These are phyloP conservation scores for Hibiscus syriacus DNA, from an alignment of 345 rosid genomes.

Conservation along the genomic window DNA sequence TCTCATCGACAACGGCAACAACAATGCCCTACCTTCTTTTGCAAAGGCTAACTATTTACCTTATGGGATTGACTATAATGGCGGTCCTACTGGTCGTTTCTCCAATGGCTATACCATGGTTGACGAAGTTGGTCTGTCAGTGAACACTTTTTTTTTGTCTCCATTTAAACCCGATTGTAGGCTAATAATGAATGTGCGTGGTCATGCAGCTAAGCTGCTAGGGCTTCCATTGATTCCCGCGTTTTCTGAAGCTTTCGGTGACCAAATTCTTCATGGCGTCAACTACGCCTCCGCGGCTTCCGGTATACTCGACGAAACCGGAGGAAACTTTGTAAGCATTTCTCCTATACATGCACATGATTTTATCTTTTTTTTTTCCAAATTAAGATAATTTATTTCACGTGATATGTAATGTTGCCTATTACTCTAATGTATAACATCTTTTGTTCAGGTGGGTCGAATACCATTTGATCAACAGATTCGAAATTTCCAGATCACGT, in stretches of 20 bases:
- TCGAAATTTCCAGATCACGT: conserved; percentile 64
- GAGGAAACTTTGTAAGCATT: conserved; percentile 76
- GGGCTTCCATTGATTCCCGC: conserved; percentile 90
- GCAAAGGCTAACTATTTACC: conserved; percentile 95
- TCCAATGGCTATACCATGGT: conserved; percentile 95
- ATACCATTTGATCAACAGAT: conserved; percentile 83
- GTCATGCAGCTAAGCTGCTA: conserved; percentile 53
- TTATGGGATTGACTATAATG: conserved; percentile 89
- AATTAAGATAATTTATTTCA: too few species aligned
- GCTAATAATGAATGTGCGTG: neutral
- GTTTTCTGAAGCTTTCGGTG: conserved; percentile 64
- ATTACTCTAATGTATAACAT: too few species aligned
- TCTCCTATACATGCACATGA: neutral
- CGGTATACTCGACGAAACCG: conserved; percentile 83
- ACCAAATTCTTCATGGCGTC: conserved; percentile 69
- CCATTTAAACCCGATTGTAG: neutral
- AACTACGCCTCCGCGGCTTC: conserved; percentile 99
- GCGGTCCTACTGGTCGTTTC: conserved; percentile 97
- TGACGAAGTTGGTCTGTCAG: conserved; percentile 60
- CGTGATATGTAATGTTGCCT: too few species aligned
- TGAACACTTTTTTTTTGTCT: neutral
- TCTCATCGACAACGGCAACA: conserved; percentile 88
- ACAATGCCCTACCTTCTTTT: conserved; percentile 70
- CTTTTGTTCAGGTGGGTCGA: conserved; percentile 72
- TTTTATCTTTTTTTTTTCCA: too few species aligned